Conservation (phyloP, 371 early-diverging fungal genomes). For the Catenaria anguillulae region DNA sequence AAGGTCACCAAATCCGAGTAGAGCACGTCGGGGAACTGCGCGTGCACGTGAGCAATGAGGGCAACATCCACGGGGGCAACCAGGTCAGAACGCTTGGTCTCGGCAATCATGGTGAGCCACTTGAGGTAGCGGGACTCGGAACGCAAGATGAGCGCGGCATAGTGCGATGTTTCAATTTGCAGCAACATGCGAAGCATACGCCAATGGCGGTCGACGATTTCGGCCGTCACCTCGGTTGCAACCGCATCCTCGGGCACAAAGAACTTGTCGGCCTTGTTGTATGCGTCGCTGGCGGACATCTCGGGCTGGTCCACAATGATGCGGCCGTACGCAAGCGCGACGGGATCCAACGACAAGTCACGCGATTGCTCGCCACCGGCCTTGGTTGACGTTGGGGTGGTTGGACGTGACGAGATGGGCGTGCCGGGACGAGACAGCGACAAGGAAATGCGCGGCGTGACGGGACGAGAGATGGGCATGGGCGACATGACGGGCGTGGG, state of each 20-base stretch:
- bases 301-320: too few species aligned
- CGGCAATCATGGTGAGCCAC: background rate
- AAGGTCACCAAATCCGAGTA: background rate
- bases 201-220: background rate
- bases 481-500: background rate
- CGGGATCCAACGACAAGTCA: background rate
- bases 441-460: background rate
- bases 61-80: background rate
- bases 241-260: background rate
- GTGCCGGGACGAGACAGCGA: too few species aligned
- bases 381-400: background rate
- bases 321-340: background rate
- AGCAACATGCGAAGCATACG: background rate
- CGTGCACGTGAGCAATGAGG: background rate
- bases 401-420: background rate
- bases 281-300: background rate
- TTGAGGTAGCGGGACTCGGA: slow-evolving; percentile 7
- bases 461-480: background rate
- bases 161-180: background rate
- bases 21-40: background rate
- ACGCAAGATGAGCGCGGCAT: background rate
- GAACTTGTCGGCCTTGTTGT: background rate
- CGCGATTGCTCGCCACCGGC: too few species aligned
- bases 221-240: background rate
- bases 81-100: background rate